Percentiles rank a stretch among this genome's conserved stretches.
These are phyloP conservation scores for Torulaspora microellipsoides DNA, from an alignment of 805 yeast genomes.

Conservation along the genomic window DNA sequence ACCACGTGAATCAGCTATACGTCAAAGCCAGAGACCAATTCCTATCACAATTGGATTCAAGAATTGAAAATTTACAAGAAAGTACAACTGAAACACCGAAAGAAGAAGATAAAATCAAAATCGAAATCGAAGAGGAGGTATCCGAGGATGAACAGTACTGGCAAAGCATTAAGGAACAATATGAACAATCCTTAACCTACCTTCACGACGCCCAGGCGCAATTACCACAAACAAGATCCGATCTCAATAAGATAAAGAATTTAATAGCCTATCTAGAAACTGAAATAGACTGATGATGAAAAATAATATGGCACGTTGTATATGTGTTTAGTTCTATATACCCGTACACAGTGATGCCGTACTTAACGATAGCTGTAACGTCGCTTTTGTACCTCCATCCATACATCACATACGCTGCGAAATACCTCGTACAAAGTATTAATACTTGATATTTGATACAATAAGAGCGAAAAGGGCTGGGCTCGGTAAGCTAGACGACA, in stretches of 20 bases:
- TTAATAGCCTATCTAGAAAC: conserved; percentile 23
- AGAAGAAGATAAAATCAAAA: conserved; percentile 1
- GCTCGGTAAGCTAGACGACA: too few relatives aligned
- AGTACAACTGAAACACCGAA: conserved; percentile 2
- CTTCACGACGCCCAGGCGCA: conserved; percentile 12
- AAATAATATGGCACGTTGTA: background rate
- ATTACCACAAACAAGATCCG: conserved; percentile 28
- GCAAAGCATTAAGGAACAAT: conserved; percentile 1
- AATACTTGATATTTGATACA: too few relatives aligned
- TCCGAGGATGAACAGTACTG: conserved; percentile 3
- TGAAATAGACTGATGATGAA: conserved; percentile 5
- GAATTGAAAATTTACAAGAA: conserved; percentile 9
- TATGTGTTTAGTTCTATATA: too few relatives aligned
- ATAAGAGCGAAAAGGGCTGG: too few relatives aligned
- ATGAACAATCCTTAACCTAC: conserved; percentile 12
- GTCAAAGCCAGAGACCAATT: conserved; percentile 26
- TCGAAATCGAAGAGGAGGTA: conserved; percentile 5
- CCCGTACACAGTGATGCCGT: too few relatives aligned
- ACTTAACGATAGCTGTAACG: too few relatives aligned
- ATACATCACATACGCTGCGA: too few relatives aligned
- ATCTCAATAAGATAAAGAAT: conserved; percentile 28
- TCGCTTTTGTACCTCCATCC: too few relatives aligned
- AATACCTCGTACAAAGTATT: too few relatives aligned
- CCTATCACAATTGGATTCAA: conserved; percentile 26
- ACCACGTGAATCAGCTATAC: conserved; percentile 38